Conservation (phyloP, 345 rosid genomes). For the Eucalyptus regnans region DNA sequence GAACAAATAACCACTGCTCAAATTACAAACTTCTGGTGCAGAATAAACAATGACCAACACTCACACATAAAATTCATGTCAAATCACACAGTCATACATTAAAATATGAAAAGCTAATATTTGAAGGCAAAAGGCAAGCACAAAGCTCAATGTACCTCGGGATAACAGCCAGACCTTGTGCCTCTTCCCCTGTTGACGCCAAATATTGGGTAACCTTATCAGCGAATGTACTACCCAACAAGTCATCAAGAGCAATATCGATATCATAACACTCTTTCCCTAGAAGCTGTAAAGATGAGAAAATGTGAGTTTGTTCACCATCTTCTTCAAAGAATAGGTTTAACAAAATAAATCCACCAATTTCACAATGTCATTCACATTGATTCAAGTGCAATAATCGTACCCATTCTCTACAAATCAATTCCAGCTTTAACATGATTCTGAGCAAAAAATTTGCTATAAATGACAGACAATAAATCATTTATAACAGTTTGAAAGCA, state of each 20-base stretch:
- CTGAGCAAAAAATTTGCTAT: background rate
- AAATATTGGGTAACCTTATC: constrained; percentile 64
- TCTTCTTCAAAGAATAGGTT: background rate
- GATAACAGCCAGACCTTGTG: constrained; percentile 60
- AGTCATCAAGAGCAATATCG: constrained; percentile 78
- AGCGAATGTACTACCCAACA: constrained; percentile 76
- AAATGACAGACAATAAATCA: background rate
- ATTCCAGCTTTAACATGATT: background rate
- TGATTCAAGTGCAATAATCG: background rate
- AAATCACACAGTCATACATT: background rate
- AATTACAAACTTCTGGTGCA: background rate
- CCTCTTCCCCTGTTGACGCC: constrained; percentile 46
- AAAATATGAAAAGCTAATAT: background rate
- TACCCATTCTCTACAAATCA: background rate
- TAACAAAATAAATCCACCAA: background rate
- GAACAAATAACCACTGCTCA: background rate
- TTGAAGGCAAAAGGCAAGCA: background rate
- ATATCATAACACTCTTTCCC: constrained; percentile 89
- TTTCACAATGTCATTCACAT: background rate
- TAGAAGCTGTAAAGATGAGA: constrained; percentile 35
- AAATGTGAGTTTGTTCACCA: background rate
- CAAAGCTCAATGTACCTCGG: constrained; percentile 28
- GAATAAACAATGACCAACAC: background rate
- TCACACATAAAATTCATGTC: background rate
- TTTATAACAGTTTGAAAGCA: background rate